A percentile compares a stretch with the other conserved stretches of the same genome.
Conservation (phyloP, 805 yeast genomes). For the Yarrowia sp. region DNA sequence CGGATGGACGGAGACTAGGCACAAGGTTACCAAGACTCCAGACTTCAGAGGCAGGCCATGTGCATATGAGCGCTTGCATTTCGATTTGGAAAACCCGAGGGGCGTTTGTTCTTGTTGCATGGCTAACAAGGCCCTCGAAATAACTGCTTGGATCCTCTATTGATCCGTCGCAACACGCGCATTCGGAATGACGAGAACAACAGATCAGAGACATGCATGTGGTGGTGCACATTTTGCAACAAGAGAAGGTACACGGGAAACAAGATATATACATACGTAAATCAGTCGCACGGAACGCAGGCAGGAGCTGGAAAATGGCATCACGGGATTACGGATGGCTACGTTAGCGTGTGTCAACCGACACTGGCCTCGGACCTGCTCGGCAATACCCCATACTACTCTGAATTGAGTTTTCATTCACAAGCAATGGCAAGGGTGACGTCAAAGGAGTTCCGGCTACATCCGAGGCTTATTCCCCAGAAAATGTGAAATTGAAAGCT, state of each 20-base stretch:
- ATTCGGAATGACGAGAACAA: not conserved
- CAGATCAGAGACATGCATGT: not conserved
- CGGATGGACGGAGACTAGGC: conserved; percentile 22
- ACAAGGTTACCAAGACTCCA: conserved; percentile 22
- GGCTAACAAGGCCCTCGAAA: not conserved
- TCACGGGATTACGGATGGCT: not conserved
- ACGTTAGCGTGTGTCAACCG: not conserved
- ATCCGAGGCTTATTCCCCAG: conserved; percentile 28
- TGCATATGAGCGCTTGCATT: conserved; percentile 9
- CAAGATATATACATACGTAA: not conserved
- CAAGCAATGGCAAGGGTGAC: conserved; percentile 21
- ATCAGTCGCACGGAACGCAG: not conserved
- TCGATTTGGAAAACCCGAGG: not conserved
- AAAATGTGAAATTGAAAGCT: conserved; percentile 27
- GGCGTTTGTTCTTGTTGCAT: not conserved
- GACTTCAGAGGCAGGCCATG: not conserved
- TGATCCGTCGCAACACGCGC: not conserved
- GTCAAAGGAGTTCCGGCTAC: conserved; percentile 23
- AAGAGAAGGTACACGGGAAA: not conserved
- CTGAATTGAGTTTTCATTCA: conserved; percentile 21
- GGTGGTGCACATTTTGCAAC: not conserved
- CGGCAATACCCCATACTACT: conserved; percentile 21
- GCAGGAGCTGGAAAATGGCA: not conserved
- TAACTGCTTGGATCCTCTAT: not conserved
- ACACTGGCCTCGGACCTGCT: conserved; percentile 1